Base-by-base conservation (phyloP, 345 rosid species). In the Tarenaya hassleriana region DNA sequence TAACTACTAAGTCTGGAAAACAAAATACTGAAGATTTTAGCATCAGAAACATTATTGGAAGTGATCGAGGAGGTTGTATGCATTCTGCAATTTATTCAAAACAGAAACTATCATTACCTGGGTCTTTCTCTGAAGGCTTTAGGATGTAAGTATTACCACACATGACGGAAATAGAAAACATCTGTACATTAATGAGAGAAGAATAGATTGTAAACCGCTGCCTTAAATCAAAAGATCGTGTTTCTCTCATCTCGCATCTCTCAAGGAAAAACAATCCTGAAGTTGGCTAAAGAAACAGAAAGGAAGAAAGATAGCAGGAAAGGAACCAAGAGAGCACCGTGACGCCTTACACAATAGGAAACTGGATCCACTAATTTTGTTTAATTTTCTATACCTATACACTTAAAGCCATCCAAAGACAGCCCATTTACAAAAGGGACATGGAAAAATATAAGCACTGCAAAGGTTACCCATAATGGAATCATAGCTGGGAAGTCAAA, bases 141-240 rank as follows among this genome's bases (percentile, higher is more conserved):
- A 72, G 70, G 60, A 75, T 41, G 62, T 65, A 75, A 11, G 80
- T 69, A 60, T 75, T 72, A 40, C 77, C 77, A 54, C 70, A 72
- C 19, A 72, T 61, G 50, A 75, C 64, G 15, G 77, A 69, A 61
- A 72, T 66, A 8, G 75, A 63, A 50, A 69, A 75, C 72, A 72
- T 75, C 77, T 75, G 72, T 69, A 52, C 27, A 41, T 45, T 17
- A 18, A 45, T 31, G 24, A 19, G 18, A 12, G 4, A 8, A 45
- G 18, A 19, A 18, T 45, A 13, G 18, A 45, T 8, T 2, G 16
- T 10, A 45, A 19, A 45, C n/a, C n/a, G 29, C 29, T 24, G 29
- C 29, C 5, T 24, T 24, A 24, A 10, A 8, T 2, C 8, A 37
- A 37, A 37, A 37, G 5, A 24, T 24, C 29, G 5, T 24, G 29